Percentiles rank a stretch among this genome's conserved stretches.
These are phyloP conservation scores for Candida silvatica DNA, from an alignment of 805 yeast genomes.

Conservation along the genomic window DNA sequence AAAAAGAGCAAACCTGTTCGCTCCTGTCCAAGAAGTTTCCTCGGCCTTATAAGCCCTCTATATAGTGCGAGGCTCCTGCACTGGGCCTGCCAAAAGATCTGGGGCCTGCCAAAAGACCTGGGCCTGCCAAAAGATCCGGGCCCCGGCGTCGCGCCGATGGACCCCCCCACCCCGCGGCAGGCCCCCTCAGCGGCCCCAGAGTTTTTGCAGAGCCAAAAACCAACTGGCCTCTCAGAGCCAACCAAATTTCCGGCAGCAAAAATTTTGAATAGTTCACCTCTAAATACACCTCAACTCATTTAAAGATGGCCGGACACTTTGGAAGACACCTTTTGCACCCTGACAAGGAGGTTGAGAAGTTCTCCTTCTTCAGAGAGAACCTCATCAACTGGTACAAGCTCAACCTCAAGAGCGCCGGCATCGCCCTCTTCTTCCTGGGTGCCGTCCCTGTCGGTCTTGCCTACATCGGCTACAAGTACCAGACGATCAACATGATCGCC, in stretches of 20 bases:
- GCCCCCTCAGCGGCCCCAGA: too few relatives aligned
- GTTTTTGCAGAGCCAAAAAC: too few relatives aligned
- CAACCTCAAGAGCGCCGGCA: constrained; percentile 20
- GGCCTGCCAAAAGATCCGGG: too few relatives aligned
- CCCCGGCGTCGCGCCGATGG: neutral
- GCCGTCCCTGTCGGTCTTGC: constrained; percentile 24
- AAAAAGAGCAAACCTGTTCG: too few relatives aligned
- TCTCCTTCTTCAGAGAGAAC: constrained; percentile 23
- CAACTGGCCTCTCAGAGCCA: too few relatives aligned
- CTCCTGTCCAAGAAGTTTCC: too few relatives aligned
- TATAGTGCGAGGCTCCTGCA: too few relatives aligned
- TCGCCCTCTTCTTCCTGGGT: constrained; percentile 22
- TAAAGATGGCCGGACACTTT: constrained; percentile 23
- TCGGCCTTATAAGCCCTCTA: too few relatives aligned
- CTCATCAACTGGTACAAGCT: constrained; percentile 22
- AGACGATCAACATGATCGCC: constrained; percentile 16
- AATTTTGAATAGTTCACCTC: neutral
- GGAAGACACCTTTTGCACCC: constrained; percentile 26
- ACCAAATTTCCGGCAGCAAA: neutral
- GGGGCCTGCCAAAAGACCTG: too few relatives aligned
- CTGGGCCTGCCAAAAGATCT: too few relatives aligned
- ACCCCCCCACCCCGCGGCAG: neutral
- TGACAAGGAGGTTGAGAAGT: constrained; percentile 25
- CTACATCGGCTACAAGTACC: constrained; percentile 25
- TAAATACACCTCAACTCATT: neutral